Evolutionary conservation across 129 eudicot genomes (phyloP).

Genomic region (Escallonia herrerae): DNA sequence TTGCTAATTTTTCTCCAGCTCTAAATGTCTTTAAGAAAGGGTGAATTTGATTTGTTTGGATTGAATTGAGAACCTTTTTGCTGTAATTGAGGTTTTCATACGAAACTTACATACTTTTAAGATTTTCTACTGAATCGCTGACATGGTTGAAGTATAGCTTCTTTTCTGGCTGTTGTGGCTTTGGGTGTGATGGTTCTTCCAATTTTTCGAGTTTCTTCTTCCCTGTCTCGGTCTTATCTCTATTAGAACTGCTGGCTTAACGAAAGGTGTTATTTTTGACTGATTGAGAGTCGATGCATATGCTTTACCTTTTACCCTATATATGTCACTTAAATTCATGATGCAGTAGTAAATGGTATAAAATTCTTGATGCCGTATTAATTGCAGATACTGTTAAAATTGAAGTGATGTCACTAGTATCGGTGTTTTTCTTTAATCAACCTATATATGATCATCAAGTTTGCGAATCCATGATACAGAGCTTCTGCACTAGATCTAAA

Average conservation of each 20-base stretch:
- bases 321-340: too few species aligned
- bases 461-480: background rate
- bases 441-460: conserved; percentile 4
- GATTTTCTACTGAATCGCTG: background rate
- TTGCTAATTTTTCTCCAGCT: background rate
- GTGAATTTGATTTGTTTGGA: background rate
- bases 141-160: background rate
- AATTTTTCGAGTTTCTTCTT: background rate
- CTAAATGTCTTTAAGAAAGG: background rate
- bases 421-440: background rate
- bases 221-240: background rate
- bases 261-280: background rate
- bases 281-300: background rate
- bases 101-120: background rate
- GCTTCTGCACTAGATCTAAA: conserved; percentile 5
- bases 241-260: background rate
- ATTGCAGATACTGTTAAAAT: too few species aligned
- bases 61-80: background rate
- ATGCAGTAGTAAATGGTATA: too few species aligned
- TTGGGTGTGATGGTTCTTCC: background rate
- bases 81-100: background rate
- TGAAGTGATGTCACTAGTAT: too few species aligned
- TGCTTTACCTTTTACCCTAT: background rate
- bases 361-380: too few species aligned
- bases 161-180: background rate